Conservation (phyloP, 192 early-diverging fungal species). For the Backusella psychrophila region DNA sequence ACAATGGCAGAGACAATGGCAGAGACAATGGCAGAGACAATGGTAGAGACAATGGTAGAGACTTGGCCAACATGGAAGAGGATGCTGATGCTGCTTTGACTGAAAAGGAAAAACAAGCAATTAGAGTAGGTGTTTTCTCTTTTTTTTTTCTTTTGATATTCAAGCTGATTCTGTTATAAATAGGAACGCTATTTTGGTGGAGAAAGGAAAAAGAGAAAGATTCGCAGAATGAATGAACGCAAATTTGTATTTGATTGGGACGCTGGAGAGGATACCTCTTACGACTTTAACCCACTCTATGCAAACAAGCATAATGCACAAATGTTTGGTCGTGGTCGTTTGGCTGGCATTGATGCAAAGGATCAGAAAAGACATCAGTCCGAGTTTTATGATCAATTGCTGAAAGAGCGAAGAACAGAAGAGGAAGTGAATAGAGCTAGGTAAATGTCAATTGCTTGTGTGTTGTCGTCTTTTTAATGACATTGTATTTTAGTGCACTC, state of each 20-base stretch:
- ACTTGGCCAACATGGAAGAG: neutral
- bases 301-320: slow-evolving; percentile 63
- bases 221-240: slow-evolving; percentile 85
- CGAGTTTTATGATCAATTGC: slow-evolving; percentile 66
- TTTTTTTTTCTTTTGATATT: neutral
- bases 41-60: no score
- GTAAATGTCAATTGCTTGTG: slow-evolving; percentile 17
- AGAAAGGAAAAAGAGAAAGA: slow-evolving; percentile 69
- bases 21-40: no score
- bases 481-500: slow-evolving; percentile 44
- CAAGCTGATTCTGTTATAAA: neutral
- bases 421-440: slow-evolving; percentile 60
- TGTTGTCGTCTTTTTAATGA: no score
- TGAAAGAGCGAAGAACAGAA: slow-evolving; percentile 56
- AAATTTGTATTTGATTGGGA: slow-evolving; percentile 99
- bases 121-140: slow-evolving; percentile 25
- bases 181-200: slow-evolving; percentile 85
- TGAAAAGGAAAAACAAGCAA: slow-evolving; percentile 41
- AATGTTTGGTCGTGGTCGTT: slow-evolving; percentile 86
- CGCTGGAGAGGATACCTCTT: slow-evolving; percentile 91
- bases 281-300: slow-evolving; percentile 91
- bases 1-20: no score
- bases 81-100: slow-evolving; percentile 21
- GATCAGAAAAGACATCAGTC: slow-evolving; percentile 67
- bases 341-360: slow-evolving; percentile 83